Evolutionary conservation across 805 yeast genomes (phyloP).

Genomic region (Millerago galiae): DNA sequence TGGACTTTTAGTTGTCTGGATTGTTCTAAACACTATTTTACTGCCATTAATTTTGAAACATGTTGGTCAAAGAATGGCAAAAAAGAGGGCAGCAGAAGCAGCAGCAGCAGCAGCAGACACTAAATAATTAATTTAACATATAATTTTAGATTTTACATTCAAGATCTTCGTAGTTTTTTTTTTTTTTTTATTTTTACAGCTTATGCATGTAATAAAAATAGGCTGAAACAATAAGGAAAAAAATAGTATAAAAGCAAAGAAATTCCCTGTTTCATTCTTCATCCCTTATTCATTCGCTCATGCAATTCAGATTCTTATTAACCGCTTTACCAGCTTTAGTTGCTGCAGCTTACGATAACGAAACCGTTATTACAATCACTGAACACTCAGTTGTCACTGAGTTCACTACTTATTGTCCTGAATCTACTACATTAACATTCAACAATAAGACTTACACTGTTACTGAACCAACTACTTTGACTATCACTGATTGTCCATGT

Average conservation of each 20-base stretch:
- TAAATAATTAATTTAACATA: too few species aligned
- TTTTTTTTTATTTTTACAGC: too few species aligned
- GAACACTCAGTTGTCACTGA: constrained; percentile 37
- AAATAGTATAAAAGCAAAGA: too few species aligned
- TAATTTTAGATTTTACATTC: too few species aligned
- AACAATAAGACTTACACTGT: constrained; percentile 69
- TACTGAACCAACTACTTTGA: constrained; percentile 72
- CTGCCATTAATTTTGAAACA: constrained; percentile 40
- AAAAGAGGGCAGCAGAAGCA: constrained; percentile 16
- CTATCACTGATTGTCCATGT: constrained; percentile 86
- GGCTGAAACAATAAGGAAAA: too few species aligned
- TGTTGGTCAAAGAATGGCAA: constrained; percentile 33
- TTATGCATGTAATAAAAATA: too few species aligned
- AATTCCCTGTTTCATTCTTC: background rate
- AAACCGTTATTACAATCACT: constrained; percentile 9
- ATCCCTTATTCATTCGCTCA: constrained; percentile 5
- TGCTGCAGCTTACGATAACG: constrained; percentile 13
- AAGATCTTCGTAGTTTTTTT: too few species aligned
- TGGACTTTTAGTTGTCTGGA: constrained; percentile 58
- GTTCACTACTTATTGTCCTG: constrained; percentile 80
- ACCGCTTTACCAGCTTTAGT: constrained; percentile 10
- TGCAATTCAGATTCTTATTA: constrained; percentile 8
- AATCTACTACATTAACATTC: constrained; percentile 57
- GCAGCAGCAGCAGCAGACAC: constrained; percentile 1
- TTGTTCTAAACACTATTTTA: constrained; percentile 38